Evolutionary conservation across 371 early-diverging fungal genomes (phyloP), one percentile per base, ranked within the genome.

Genomic region (Encephalitozoon intestinalis): DNA sequence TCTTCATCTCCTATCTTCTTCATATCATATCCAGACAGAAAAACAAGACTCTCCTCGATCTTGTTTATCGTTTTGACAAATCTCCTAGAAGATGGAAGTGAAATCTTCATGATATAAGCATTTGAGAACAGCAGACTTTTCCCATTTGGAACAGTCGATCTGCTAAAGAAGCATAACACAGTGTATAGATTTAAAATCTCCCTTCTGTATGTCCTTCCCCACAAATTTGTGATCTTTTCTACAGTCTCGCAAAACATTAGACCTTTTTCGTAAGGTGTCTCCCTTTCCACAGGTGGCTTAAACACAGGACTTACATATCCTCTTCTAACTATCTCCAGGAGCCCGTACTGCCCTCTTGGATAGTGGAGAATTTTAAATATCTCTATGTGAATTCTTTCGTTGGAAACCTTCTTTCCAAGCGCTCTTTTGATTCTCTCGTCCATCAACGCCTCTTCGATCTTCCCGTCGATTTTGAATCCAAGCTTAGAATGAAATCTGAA

Each of bases 401-500:
- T 87, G 71, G 93, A 92, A 67, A 99, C 91, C 80, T 97, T 96
- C 7, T 84, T 82, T 8, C 76, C 82, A 28, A 99, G 84, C 2
- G 90, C 91, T 18, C 81, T 49, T 81, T 44, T 23, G 25, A 79
- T 52, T 23, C 70, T 39, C 21, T 67, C 40, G 28, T 79, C 53
- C 39, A 77, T 31, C 81, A 25, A 81, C 7, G 93, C 90, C 4
- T 85, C 80, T 2, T 80, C 77, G 7, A 94, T 88, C 30, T 89
- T 89, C 9, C 87, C 85, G 5, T 88, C 89, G 44, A 97, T 87
- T 21, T 82, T 70, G 82, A 92, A 99, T 9, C 85, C 84, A 75
- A 95, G 94, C 50, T 95, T 87, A 51, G 90, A 88, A 5, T 96
- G 91, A 82, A 99, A 99, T 31, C 99, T 88, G 51, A 99, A 89